phyloP scores from a whole-genome alignment of 2,329 filamentous ascomycete species.

The Fusarium oxysporum region DNA sequence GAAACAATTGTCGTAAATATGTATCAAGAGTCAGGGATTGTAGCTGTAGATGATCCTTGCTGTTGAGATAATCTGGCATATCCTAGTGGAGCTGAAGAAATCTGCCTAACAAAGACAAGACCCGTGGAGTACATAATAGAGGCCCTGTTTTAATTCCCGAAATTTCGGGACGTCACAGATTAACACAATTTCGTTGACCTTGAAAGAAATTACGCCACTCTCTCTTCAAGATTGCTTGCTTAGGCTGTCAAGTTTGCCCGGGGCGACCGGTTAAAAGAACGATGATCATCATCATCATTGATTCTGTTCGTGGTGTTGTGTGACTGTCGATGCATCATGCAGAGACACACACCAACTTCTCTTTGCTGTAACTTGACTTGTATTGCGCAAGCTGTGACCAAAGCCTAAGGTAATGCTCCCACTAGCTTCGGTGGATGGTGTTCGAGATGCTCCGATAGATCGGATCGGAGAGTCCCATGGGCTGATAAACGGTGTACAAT shows the following conservation, averaged over 20 bases:
- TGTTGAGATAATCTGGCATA: constrained; percentile 17
- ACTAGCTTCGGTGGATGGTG: constrained; percentile 7
- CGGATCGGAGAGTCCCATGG: constrained; percentile 22
- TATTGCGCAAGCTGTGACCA: constrained; percentile 13
- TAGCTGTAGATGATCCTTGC: constrained; percentile 15
- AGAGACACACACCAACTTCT: constrained; percentile 17
- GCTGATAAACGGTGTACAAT: constrained; percentile 9
- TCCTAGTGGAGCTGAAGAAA: constrained; percentile 18
- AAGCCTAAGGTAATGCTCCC: not conserved
- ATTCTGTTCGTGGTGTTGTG: constrained; percentile 3
- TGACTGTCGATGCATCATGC: constrained; percentile 15
- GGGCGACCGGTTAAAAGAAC: constrained; percentile 17
- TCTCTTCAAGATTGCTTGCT: constrained; percentile 12
- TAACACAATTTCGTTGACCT: constrained; percentile 14
- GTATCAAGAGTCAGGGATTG: not conserved
- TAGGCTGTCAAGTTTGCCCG: not conserved
- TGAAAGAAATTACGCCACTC: constrained; percentile 34
- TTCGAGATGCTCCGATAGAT: constrained; percentile 32
- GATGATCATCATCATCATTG: constrained; percentile 8
- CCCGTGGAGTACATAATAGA: constrained; percentile 29
- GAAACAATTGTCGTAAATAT: not conserved
- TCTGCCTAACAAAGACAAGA: constrained; percentile 13
- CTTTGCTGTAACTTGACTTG: not conserved
- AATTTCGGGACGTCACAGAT: constrained; percentile 37
- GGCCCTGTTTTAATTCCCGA: constrained; percentile 31